phyloP scores from a whole-genome alignment of 305 asterid species.

The Fraxinus dipetala region DNA sequence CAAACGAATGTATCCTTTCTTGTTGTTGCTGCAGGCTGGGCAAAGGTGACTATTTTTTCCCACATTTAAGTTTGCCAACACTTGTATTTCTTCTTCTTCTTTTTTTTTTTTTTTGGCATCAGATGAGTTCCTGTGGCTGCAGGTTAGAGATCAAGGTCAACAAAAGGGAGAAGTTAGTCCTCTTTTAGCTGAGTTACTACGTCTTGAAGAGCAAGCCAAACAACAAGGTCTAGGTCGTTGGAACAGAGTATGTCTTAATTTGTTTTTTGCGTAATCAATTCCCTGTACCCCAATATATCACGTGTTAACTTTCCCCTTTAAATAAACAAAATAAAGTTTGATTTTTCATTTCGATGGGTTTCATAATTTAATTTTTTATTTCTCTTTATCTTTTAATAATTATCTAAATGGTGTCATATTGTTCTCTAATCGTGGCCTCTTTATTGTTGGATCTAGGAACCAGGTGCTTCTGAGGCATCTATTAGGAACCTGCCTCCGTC shows the following conservation, averaged over 20 bases:
- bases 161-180: constrained; percentile 95
- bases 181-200: constrained; percentile 61
- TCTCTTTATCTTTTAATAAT: not conserved
- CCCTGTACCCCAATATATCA: not conserved
- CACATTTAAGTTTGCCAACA: constrained; percentile 3
- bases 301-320: not conserved
- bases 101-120: not conserved
- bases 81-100: not conserved
- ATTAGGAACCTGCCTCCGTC: constrained; percentile 86
- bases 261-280: not conserved
- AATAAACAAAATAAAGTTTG: not conserved
- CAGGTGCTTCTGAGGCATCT: constrained; percentile 78
- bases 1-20: constrained; percentile 70
- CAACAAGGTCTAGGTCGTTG: constrained; percentile 94
- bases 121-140: constrained; percentile 20
- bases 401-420: not conserved
- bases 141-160: constrained; percentile 97
- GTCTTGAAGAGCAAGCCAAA: constrained; percentile 84
- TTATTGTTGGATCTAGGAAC: constrained; percentile 48
- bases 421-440: constrained; percentile 6
- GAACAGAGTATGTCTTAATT: constrained; percentile 62
- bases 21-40: constrained; percentile 96
- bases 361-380: not conserved
- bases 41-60: constrained; percentile 54
- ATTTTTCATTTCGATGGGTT: not conserved